Percentiles rank a stretch among this genome's conserved stretches.
Evolutionary conservation across 768 basidiomycete genomes (phyloP).

Genomic region (Baorangia bicolor): DNA sequence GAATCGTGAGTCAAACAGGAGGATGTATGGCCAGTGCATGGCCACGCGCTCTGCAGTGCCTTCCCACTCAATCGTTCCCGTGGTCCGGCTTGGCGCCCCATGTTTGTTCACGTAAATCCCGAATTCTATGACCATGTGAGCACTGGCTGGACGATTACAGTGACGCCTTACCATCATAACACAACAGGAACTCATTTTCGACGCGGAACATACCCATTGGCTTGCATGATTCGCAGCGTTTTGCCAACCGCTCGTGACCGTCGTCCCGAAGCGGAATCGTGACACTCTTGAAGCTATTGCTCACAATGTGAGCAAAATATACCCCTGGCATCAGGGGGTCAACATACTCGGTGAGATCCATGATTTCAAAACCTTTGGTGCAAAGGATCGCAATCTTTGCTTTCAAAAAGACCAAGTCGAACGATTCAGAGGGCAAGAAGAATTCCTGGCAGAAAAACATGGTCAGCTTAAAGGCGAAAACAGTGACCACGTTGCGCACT

Average conservation of each 20-base stretch:
- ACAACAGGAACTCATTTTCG: slow-evolving; percentile 86
- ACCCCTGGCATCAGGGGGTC: background rate
- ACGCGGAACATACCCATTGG: slow-evolving; percentile 91
- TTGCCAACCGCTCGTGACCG: slow-evolving; percentile 66
- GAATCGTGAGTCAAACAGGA: too few relatives aligned
- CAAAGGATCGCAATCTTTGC: slow-evolving; percentile 92
- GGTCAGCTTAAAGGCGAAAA: background rate
- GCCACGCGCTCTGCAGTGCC: slow-evolving; percentile 87
- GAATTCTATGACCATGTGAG: slow-evolving; percentile 56
- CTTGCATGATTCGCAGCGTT: slow-evolving; percentile 75
- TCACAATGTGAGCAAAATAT: background rate
- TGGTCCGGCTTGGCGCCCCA: slow-evolving; percentile 75
- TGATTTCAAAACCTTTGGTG: slow-evolving; percentile 94
- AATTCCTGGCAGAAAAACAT: slow-evolving; percentile 56
- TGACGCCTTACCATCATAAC: slow-evolving; percentile 72
- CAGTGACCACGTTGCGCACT: slow-evolving; percentile 29
- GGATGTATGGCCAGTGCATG: slow-evolving; percentile 84
- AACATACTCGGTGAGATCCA: slow-evolving; percentile 88
- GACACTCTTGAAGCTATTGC: slow-evolving; percentile 73
- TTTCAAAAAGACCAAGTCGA: slow-evolving; percentile 89
- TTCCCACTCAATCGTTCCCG: slow-evolving; percentile 90
- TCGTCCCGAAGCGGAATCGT: slow-evolving; percentile 86
- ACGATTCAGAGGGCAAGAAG: slow-evolving; percentile 89
- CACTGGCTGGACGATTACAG: background rate
- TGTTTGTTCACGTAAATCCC: slow-evolving; percentile 91